Percentiles rank a stretch among this genome's conserved stretches.
These are phyloP conservation scores for Macrolepiota fuliginosa DNA, from an alignment of 768 basidiomycete species.

Conservation along the genomic window DNA sequence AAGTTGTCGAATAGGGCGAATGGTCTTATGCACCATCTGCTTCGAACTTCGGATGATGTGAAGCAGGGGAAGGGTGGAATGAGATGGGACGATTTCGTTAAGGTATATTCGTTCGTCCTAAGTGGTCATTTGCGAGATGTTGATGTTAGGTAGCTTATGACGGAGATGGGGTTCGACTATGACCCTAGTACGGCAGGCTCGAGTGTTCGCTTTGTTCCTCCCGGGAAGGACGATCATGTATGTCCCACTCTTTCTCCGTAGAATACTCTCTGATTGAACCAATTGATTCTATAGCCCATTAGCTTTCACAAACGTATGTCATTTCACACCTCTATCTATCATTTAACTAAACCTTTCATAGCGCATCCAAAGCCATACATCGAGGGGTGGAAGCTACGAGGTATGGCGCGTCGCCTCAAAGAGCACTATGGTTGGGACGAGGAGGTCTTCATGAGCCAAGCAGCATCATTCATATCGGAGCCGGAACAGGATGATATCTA, in stretches of 20 bases:
- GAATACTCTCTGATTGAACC: background rate
- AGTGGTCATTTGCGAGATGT: background rate
- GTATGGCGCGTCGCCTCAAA: constrained; percentile 58
- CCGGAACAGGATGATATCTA: constrained; percentile 5
- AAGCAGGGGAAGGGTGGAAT: constrained; percentile 54
- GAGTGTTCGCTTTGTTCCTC: constrained; percentile 81
- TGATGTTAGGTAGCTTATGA: constrained; percentile 54
- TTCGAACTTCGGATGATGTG: constrained; percentile 54
- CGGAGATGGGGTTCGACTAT: constrained; percentile 73
- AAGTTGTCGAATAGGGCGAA: constrained; percentile 59
- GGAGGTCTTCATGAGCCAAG: constrained; percentile 36
- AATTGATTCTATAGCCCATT: constrained; percentile 47
- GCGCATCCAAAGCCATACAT: constrained; percentile 77
- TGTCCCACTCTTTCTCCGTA: constrained; percentile 12
- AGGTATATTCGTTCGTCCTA: constrained; percentile 35
- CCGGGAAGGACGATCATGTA: constrained; percentile 43
- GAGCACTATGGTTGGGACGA: constrained; percentile 66
- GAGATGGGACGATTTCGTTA: constrained; percentile 81
- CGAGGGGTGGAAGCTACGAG: constrained; percentile 43
- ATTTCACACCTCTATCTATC: background rate
- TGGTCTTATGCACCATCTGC: constrained; percentile 60
- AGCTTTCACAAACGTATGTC: constrained; percentile 72
- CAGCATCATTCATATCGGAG: background rate
- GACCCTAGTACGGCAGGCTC: constrained; percentile 78
- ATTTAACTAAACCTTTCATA: constrained; percentile 24